Conservation (phyloP, 768 basidiomycete genomes). For the Coprinellus aureogranulatus region DNA sequence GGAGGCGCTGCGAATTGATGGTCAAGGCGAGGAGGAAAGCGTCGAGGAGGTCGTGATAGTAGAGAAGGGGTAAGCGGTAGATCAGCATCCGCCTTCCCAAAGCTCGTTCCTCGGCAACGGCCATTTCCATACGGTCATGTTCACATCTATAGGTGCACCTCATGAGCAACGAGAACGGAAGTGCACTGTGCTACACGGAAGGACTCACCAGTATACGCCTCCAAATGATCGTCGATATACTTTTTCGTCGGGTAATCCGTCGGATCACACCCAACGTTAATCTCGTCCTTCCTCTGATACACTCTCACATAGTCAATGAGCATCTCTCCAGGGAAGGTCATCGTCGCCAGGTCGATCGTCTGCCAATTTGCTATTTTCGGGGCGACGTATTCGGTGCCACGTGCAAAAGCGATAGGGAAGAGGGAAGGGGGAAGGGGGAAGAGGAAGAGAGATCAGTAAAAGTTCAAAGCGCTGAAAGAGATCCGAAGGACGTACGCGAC, state of each 20-base stretch:
- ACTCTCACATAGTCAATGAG: constrained; percentile 79
- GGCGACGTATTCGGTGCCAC: too few species aligned
- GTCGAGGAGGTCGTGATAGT: not conserved
- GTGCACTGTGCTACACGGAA: too few species aligned
- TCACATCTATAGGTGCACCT: constrained; percentile 42
- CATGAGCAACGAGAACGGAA: too few species aligned
- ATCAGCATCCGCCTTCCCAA: constrained; percentile 1
- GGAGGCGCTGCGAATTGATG: too few species aligned
- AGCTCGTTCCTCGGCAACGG: constrained; percentile 35
- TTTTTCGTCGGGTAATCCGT: constrained; percentile 59
- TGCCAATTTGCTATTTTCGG: constrained; percentile 74
- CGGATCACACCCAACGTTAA: constrained; percentile 69
- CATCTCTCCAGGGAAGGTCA: constrained; percentile 70
- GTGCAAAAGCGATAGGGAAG: too few species aligned
- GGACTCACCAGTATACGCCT: constrained; percentile 58
- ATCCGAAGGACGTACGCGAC: constrained; percentile 39
- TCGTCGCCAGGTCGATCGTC: constrained; percentile 46
- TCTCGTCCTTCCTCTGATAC: constrained; percentile 61
- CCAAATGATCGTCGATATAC: constrained; percentile 55
- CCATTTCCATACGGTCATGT: constrained; percentile 43
- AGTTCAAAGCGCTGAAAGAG: not conserved
- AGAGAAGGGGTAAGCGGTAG: too few species aligned
- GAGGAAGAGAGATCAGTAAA: not conserved
- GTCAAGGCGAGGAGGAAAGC: not conserved
- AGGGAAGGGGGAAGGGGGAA: too few species aligned